Evolutionary conservation across 1,284 basidiomycete species (phyloP).

Genomic region (Mycosarcoma mackinlayi): DNA sequence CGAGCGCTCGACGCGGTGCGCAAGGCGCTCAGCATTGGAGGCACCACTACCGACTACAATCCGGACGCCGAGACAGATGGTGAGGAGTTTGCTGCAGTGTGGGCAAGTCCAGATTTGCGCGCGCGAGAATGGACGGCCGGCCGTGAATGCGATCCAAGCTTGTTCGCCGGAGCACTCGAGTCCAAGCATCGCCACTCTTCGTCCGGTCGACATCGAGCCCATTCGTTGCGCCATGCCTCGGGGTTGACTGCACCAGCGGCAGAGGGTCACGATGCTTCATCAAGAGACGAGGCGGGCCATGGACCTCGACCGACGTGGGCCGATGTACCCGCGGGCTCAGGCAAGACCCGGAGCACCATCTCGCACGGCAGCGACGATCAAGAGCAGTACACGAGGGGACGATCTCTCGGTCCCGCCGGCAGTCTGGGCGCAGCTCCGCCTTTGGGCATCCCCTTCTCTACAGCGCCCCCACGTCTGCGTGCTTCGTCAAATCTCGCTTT

Average conservation of each 20-base stretch:
- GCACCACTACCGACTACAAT: constrained; percentile 52
- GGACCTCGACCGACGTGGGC: constrained; percentile 27
- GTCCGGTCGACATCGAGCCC: constrained; percentile 15
- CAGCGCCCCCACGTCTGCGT: constrained; percentile 23
- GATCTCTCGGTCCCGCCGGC: constrained; percentile 37
- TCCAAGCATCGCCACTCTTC: constrained; percentile 13
- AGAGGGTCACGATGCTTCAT: constrained; percentile 3
- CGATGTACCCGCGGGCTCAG: constrained; percentile 20
- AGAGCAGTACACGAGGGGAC: constrained; percentile 42
- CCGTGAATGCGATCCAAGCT: constrained; percentile 17
- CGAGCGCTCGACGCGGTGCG: constrained; percentile 56
- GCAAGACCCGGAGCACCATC: constrained; percentile 30
- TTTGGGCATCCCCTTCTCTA: constrained; percentile 31
- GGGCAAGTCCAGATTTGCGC: constrained; percentile 34
- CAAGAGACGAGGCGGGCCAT: background rate
- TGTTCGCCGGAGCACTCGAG: constrained; percentile 3
- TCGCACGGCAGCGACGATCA: constrained; percentile 42
- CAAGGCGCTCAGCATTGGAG: constrained; percentile 60
- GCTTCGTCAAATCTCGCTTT: constrained; percentile 49
- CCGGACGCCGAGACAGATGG: constrained; percentile 35
- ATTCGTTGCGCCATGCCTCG: constrained; percentile 23
- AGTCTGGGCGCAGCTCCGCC: constrained; percentile 11
- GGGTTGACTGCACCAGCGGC: constrained; percentile 12
- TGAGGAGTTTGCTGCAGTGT: constrained; percentile 24
- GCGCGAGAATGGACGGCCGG: constrained; percentile 9